A percentile compares a stretch with the other conserved stretches of the same genome.
Evolutionary conservation across 495 filamentous ascomycete species (phyloP).

Genomic region (Rhizodiscina lignyota): DNA sequence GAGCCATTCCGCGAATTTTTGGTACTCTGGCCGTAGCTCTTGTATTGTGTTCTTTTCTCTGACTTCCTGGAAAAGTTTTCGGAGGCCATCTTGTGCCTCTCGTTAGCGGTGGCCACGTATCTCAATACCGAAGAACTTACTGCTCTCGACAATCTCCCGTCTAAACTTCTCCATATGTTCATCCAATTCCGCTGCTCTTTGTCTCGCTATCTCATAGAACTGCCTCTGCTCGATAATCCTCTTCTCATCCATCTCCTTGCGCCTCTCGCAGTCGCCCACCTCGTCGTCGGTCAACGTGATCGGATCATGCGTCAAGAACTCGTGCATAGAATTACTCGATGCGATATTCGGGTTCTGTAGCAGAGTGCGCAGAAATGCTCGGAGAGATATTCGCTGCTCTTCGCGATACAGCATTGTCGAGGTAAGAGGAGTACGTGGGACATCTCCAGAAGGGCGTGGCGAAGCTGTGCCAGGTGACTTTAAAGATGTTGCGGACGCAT

Average conservation of each 20-base stretch:
- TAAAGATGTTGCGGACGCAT: constrained; percentile 11
- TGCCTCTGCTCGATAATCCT: constrained; percentile 78
- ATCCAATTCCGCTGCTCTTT: constrained; percentile 81
- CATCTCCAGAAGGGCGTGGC: constrained; percentile 28
- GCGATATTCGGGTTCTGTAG: constrained; percentile 74
- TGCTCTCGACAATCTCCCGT: constrained; percentile 57
- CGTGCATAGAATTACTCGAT: constrained; percentile 57
- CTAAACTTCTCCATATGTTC: constrained; percentile 90
- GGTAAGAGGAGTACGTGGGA: background rate
- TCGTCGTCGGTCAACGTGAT: constrained; percentile 68
- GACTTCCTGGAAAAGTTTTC: constrained; percentile 86
- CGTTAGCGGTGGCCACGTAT: constrained; percentile 13
- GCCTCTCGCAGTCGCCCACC: constrained; percentile 52
- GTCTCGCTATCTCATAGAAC: constrained; percentile 89
- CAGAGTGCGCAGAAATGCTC: constrained; percentile 73
- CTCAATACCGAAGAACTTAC: constrained; percentile 29
- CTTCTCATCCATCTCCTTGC: constrained; percentile 74
- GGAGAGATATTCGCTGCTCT: constrained; percentile 77
- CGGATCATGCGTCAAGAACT: constrained; percentile 60
- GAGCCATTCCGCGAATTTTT: constrained; percentile 97
- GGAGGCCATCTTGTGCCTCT: constrained; percentile 55
- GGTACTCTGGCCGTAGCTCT: constrained; percentile 84
- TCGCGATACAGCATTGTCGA: constrained; percentile 55
- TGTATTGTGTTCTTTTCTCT: constrained; percentile 68
- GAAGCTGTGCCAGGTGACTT: constrained; percentile 18